Evolutionary conservation across 345 rosid species (phyloP), one percentile per base, ranked within the genome.

Genomic region (Excoecaria cochinchinensis): DNA sequence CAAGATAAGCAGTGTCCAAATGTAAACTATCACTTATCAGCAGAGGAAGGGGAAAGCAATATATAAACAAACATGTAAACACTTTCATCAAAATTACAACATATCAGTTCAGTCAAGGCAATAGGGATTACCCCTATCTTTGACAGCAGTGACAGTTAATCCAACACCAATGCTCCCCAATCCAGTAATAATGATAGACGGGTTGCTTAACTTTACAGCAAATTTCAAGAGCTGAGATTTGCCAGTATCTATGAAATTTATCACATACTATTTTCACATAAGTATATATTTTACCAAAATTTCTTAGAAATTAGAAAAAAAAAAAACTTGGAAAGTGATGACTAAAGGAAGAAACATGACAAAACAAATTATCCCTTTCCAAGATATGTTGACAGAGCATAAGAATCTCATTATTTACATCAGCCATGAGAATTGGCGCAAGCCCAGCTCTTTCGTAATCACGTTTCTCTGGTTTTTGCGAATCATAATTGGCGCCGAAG

Each of bases 141-240:
- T 95, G 67, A 95, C 97, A 24, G 99, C 99, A 79, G 97, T 93
- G 47, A 95, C 97, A 52, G 99, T 95, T 89, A 95, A 83, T 69
- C 99, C 99, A 72, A 97, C 98, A 86, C 98, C 91, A 21, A 98
- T 92, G 84, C 98, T 95, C 77, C 99, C 99, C 84, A 95, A 75
- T 51, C 98, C 98, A 55, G 99, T 95, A 66, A 97, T 93, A 70
- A 95, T 93, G 64, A 95, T 97, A 58, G 97, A 90, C 73, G 97
- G 85, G 82, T 89, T 95, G 85, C 98, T 89, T 78, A 95, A 84
- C 74, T 95, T 95, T 72, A 96, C 97, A 69, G 99, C 93, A 90
- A 92, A 95, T 85, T 93, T 95, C 83, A 95, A 82, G 85, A 95
- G 92, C 83, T 91, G 99, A 71, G 99, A 93, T 85, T 95, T 95